Conservation (phyloP, 2,329 filamentous ascomycete species). For the Hymenotorrendiella dingleyae region DNA sequence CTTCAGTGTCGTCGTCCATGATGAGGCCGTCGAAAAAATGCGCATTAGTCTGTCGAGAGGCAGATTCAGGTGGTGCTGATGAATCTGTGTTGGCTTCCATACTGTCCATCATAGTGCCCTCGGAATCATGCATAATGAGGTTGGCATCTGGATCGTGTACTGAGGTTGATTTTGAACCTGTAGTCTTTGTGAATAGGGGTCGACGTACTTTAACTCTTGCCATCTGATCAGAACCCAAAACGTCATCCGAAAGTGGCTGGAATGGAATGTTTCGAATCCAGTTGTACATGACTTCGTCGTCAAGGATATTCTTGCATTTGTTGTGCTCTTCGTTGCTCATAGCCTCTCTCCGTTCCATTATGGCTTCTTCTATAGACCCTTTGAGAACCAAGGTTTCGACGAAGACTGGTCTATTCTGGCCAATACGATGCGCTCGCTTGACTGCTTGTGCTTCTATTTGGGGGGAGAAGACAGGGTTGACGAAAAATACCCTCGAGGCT, state of each 20-base stretch:
- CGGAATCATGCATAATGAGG: background rate
- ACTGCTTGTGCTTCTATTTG: slow-evolving; percentile 86
- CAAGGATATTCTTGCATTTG: slow-evolving; percentile 49
- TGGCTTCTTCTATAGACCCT: slow-evolving; percentile 78
- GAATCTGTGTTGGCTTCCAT: too few species aligned
- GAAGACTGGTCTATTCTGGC: slow-evolving; percentile 69
- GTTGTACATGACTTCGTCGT: slow-evolving; percentile 51
- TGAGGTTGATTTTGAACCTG: background rate
- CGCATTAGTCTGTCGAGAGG: too few species aligned
- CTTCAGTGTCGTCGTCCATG: too few species aligned
- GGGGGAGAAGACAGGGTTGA: slow-evolving; percentile 81
- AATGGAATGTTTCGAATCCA: slow-evolving; percentile 53
- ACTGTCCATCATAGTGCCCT: too few species aligned
- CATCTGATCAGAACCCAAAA: slow-evolving; percentile 40
- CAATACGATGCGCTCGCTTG: slow-evolving; percentile 82
- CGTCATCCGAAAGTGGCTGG: slow-evolving; percentile 23
- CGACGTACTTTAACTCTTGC: slow-evolving; percentile 40
- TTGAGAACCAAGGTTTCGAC: slow-evolving; percentile 82
- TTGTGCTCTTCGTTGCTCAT: slow-evolving; percentile 67
- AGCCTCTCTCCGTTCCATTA: slow-evolving; percentile 63
- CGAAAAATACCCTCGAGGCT: slow-evolving; percentile 81
- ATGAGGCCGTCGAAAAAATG: too few species aligned
- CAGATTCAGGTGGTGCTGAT: too few species aligned
- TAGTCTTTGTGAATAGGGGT: slow-evolving; percentile 40
- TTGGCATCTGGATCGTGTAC: background rate